Evolutionary conservation across 2,329 filamentous ascomycete species (phyloP), one percentile per base, ranked within the genome.

Genomic region (Lecanosticta acicola): DNA sequence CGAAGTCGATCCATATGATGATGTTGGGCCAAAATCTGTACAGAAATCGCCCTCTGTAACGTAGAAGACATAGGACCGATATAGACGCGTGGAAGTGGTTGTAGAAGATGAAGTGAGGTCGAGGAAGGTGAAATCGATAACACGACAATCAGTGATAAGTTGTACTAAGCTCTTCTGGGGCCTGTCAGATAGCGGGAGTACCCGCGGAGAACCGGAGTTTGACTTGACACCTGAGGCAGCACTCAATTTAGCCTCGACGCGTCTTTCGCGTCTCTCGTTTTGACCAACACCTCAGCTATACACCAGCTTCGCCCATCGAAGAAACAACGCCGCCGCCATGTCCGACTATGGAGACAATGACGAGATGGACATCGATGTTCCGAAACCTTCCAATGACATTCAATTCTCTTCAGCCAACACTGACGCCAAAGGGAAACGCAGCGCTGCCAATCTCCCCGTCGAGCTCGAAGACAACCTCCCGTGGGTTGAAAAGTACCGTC

Each of bases 401-500:
- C 69, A 75, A 46, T 96, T 96, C 69, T 85, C 82, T 45, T 84
- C 87, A 19, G 82, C 86, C 52, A 80, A 81, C 57, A 80, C 76
- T 13, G 75, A 70, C 55, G 69, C 77, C 54, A 95, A 96, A 68
- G 90, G 91, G 65, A 97, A 97, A 71, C 80, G 89, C 60, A 91
- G 85, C 59, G 87, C 87, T 39, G 91, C 91, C 32, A 95, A 98
- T 65, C 74, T 98, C 40, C 93, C 93, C 0, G 82, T 98, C 4
- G 89, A 95, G 68, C 89, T 90, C 40, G 87, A 94, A 67, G 93
- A 98, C 66, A 90, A 84, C 54, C 69, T 98, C 14, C 93, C 93
- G 70, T 98, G 93, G 91, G 89, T 98, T 7, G 93, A 98, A 66
- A 98, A 98, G 64, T 98, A 97, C 70, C 81, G 93, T 43, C 93